Percentiles rank a stretch among this genome's conserved stretches.
Evolutionary conservation across 306 rosid species (phyloP).

Genomic region (Rosa rugosa): DNA sequence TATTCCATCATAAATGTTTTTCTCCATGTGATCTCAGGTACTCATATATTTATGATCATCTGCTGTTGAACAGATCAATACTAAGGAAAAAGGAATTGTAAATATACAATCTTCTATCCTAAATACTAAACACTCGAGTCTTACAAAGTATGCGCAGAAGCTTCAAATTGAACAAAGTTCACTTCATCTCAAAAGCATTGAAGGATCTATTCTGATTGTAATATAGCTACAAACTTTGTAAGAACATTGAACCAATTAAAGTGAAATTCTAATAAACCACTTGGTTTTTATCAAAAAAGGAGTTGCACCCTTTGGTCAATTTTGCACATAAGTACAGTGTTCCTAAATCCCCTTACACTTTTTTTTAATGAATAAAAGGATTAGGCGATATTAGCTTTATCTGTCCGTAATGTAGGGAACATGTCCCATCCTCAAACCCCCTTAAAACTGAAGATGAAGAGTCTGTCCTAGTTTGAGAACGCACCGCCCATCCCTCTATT

Average conservation of each 20-base stretch:
- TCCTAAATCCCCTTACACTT: background rate
- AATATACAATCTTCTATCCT: background rate
- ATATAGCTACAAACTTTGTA: background rate
- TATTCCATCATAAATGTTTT: background rate
- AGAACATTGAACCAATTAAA: background rate
- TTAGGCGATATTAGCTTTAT: too few relatives aligned
- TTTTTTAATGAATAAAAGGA: too few relatives aligned
- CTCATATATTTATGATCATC: background rate
- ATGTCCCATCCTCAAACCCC: too few relatives aligned
- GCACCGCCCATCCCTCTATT: too few relatives aligned
- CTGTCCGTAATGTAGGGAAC: too few relatives aligned
- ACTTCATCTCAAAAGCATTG: background rate
- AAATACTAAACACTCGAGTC: background rate
- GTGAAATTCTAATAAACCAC: background rate
- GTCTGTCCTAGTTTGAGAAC: too few relatives aligned
- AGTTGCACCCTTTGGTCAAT: background rate
- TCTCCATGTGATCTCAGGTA: background rate
- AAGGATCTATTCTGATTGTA: background rate
- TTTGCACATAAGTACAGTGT: background rate
- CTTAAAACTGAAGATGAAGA: too few relatives aligned
- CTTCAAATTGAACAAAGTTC: background rate
- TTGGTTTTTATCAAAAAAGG: background rate
- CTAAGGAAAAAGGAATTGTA: background rate
- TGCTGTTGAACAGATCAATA: background rate
- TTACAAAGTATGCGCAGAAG: background rate